phyloP scores from a whole-genome alignment of 1,284 basidiomycete species.

The Ustilago cynodontis region DNA sequence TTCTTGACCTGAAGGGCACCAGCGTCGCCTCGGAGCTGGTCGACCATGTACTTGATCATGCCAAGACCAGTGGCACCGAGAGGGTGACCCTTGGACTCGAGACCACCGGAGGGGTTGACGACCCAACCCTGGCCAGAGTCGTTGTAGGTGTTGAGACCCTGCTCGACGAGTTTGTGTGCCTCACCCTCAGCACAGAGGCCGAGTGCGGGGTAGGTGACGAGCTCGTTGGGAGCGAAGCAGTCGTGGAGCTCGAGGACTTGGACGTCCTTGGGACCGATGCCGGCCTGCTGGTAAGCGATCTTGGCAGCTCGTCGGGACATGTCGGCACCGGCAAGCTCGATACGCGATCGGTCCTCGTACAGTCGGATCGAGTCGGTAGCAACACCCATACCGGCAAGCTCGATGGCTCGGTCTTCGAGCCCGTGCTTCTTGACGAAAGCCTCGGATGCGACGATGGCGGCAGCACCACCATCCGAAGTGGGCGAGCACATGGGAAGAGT shows the following conservation, averaged over 20 bases:
- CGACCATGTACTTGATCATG: conserved; percentile 88
- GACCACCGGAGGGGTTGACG: conserved; percentile 84
- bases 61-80: conserved; percentile 86
- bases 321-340: conserved; percentile 67
- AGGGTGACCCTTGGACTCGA: conserved; percentile 84
- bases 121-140: conserved; percentile 80
- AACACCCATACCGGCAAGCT: conserved; percentile 70
- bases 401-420: conserved; percentile 87
- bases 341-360: conserved; percentile 61
- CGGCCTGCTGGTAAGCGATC: conserved; percentile 80
- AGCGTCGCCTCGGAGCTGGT: conserved; percentile 72
- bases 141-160: conserved; percentile 79
- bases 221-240: conserved; percentile 79
- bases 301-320: conserved; percentile 82
- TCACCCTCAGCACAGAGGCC: conserved; percentile 79
- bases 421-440: conserved; percentile 81
- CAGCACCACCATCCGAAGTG: conserved; percentile 73
- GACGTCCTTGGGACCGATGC: conserved; percentile 79
- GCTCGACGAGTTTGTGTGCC: conserved; percentile 81
- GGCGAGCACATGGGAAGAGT: conserved; percentile 90
- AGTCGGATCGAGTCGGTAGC: conserved; percentile 63
- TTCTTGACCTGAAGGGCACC: conserved; percentile 76
- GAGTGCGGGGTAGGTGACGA: conserved; percentile 85
- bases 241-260: conserved; percentile 87
- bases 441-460: conserved; percentile 79